Evolutionary conservation across 78 protist genomes (phyloP), one percentile per base, ranked within the genome.

Genomic region (Dictyostelium firmibasis): DNA sequence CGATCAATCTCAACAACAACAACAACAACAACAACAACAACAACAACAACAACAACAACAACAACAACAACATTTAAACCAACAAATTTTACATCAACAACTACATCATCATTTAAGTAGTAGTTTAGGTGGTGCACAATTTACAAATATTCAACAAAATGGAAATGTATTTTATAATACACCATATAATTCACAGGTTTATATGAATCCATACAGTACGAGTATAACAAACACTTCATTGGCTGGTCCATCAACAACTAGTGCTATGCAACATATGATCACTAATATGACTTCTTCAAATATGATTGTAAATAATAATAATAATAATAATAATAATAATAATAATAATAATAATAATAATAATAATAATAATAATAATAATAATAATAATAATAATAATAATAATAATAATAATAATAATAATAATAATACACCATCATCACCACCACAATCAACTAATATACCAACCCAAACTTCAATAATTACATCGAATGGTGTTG

Each of bases 191-290:
- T 9, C 44, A 8, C 35, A 10, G 23, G 7, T 53, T 9, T 78
- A 25, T 38, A 27, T 78, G 44, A 81, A 81, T 81, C 85, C 85
- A n/a, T 81, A 81, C 57, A 74, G 75, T 18, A 57, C 62, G 2
- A 81, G 85, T 53, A 72, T 16, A 4, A 81, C 85, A n/a, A 81
- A 67, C 20, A 81, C 85, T 33, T 81, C 85, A 16, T 18, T 81
- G 2, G 9, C 33, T 11, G 35, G 38, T 35, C 64, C 64, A 3
- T 11, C 35, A 11, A 53, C 81, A 35, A 29, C 36, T 7, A 69
- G 76, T 69, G 76, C 76, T 3, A 69, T 69, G 76, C 76, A 69
- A 27, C 76, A 69, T 13, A 69, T 69, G 76, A n/a, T 69, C 13
- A 69, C 23, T 27, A 11, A 27, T 10, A 64, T 64, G 75, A 64